phyloP scores from a whole-genome alignment of 441 rosid species.

The Flueggea neowawraea region DNA sequence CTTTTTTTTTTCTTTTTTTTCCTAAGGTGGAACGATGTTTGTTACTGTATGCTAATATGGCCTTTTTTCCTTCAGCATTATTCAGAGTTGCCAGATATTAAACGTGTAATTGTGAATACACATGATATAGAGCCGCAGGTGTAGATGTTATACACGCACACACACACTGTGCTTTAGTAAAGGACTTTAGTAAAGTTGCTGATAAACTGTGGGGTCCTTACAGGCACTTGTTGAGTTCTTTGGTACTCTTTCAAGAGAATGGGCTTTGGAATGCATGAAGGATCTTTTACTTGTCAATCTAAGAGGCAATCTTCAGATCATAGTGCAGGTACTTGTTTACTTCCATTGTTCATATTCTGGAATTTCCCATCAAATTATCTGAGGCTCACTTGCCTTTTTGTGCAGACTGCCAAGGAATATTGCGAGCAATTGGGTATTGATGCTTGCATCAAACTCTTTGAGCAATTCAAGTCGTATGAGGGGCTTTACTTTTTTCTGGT shows the following conservation, averaged over 20 bases:
- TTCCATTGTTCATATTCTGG: conserved; percentile 5
- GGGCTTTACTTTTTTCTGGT: conserved; percentile 95
- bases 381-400: not conserved
- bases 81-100: conserved; percentile 89
- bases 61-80: conserved; percentile 51
- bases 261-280: conserved; percentile 99
- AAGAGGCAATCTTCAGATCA: conserved; percentile 96
- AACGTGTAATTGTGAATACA: conserved; percentile 96
- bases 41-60: conserved; percentile 9
- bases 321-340: conserved; percentile 70
- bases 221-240: conserved; percentile 98
- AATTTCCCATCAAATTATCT: not conserved
- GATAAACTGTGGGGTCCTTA: conserved; percentile 11
- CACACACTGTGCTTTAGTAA: conserved; percentile 10
- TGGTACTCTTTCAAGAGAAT: conserved; percentile 96
- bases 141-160: not conserved
- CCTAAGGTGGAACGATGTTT: not conserved
- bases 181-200: not conserved
- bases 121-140: conserved; percentile 99
- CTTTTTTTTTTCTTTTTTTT: conserved; percentile 4
- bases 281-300: conserved; percentile 89
- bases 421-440: conserved; percentile 98
- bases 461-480: conserved; percentile 98
- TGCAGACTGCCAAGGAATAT: conserved; percentile 94
- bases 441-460: conserved; percentile 90